A percentile compares a stretch with the other conserved stretches of the same genome.
Evolutionary conservation across 768 basidiomycete species (phyloP).

Genomic region (Calocybe cyanea): DNA sequence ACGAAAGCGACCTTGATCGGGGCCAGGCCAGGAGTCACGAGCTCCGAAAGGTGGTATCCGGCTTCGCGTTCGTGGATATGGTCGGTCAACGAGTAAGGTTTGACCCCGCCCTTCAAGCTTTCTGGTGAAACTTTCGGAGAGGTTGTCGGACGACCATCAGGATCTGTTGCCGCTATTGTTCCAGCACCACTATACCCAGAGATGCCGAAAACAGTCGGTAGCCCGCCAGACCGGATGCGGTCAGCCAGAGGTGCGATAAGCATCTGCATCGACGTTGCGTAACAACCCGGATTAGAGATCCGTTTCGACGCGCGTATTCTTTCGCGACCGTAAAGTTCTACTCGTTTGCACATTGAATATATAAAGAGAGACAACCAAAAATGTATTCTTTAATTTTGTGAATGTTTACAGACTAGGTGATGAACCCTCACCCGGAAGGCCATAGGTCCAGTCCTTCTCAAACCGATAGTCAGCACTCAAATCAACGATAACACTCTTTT

Average conservation of each 20-base stretch:
- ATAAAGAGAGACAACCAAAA: constrained; percentile 25
- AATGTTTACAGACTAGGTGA: constrained; percentile 30
- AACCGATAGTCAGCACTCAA: constrained; percentile 94
- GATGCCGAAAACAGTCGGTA: constrained; percentile 86
- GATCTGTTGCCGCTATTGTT: constrained; percentile 67
- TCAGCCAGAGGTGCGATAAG: constrained; percentile 86
- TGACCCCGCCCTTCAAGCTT: constrained; percentile 68
- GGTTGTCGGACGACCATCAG: constrained; percentile 67
- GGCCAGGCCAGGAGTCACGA: constrained; percentile 34
- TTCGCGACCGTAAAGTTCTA: constrained; percentile 85
- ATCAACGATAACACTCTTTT: constrained; percentile 82
- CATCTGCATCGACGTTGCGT: constrained; percentile 89
- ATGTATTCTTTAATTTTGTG: constrained; percentile 23
- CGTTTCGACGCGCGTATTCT: constrained; percentile 68
- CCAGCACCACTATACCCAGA: constrained; percentile 97
- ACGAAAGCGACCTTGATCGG: constrained; percentile 73
- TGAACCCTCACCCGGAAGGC: constrained; percentile 90
- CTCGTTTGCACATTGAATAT: constrained; percentile 13
- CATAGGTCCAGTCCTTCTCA: constrained; percentile 94
- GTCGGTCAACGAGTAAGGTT: constrained; percentile 89
- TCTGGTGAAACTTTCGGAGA: constrained; percentile 80
- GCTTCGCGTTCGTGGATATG: constrained; percentile 99
- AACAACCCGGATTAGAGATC: constrained; percentile 98
- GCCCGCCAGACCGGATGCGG: constrained; percentile 54
- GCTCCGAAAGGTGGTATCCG: constrained; percentile 69